Evolutionary conservation across 2,329 filamentous ascomycete species (phyloP).

Genomic region (Penicillium glabrum): DNA sequence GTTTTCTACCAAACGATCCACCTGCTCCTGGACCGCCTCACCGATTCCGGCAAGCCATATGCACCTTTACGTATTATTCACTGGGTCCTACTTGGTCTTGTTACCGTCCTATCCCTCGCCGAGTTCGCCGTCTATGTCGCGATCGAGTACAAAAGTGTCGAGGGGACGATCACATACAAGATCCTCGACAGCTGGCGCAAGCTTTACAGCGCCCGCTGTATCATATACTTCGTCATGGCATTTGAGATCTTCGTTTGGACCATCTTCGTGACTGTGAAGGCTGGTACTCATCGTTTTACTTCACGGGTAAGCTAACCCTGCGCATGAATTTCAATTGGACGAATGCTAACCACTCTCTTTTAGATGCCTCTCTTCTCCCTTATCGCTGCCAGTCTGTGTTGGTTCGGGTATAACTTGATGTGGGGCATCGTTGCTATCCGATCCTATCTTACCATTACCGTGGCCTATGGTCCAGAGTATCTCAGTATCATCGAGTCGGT

Average conservation of each 20-base stretch:
- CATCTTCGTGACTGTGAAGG: slow-evolving; percentile 17
- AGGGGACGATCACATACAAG: fast-evolving
- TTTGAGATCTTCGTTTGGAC: slow-evolving; percentile 24
- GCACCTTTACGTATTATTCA: slow-evolving; percentile 12
- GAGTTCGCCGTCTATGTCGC: slow-evolving; percentile 16
- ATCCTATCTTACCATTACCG: slow-evolving; percentile 2
- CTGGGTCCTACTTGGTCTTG: slow-evolving; percentile 14
- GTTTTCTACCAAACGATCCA: slow-evolving; percentile 24
- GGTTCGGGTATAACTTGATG: slow-evolving; percentile 15
- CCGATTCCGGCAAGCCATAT: slow-evolving; percentile 15
- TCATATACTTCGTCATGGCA: slow-evolving; percentile 20
- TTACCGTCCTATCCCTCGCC: slow-evolving; percentile 12
- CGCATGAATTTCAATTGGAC: neutral
- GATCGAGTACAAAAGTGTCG: neutral
- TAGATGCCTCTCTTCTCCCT: slow-evolving; percentile 16
- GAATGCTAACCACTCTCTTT: neutral
- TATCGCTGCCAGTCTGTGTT: slow-evolving; percentile 16
- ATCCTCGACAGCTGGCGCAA: neutral
- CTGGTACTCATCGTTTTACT: slow-evolving; percentile 8
- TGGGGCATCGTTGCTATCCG: slow-evolving; percentile 12
- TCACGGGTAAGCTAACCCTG: slow-evolving; percentile 14
- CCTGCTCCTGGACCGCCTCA: slow-evolving; percentile 15
- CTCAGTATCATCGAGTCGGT: slow-evolving; percentile 3
- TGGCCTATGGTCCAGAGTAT: slow-evolving; percentile 9
- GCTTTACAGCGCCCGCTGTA: slow-evolving; percentile 7